A percentile compares a stretch with the other conserved stretches of the same genome.
Conservation (phyloP, 208 protist species). For the Zelonia costaricensis region DNA sequence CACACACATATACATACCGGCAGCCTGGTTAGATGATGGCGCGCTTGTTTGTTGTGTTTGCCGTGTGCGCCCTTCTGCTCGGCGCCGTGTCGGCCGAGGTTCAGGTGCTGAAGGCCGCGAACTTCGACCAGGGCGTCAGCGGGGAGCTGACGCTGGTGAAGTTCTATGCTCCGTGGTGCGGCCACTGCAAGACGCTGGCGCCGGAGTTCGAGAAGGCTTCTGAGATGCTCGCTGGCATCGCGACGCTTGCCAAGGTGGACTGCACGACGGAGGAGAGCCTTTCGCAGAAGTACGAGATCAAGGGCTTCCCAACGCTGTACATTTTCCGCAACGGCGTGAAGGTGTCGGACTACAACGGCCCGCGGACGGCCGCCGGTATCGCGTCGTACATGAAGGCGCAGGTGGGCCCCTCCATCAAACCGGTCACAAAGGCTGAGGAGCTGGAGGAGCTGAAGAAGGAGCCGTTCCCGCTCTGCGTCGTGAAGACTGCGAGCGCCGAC, state of each 20-base stretch:
- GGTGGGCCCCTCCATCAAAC: conserved; percentile 41
- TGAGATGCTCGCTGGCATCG: conserved; percentile 46
- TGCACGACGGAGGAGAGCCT: conserved; percentile 77
- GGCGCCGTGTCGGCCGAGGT: conserved; percentile 46
- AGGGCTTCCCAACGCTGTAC: conserved; percentile 83
- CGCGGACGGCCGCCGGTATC: conserved; percentile 58
- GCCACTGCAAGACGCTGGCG: conserved; percentile 94
- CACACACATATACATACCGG: too few relatives aligned
- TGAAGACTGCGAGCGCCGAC: conserved; percentile 46
- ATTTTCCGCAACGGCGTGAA: conserved; percentile 82
- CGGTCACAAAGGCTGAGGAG: conserved; percentile 38
- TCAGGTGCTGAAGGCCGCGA: conserved; percentile 43
- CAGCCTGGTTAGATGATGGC: conserved; percentile 6
- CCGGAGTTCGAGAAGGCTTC: conserved; percentile 86
- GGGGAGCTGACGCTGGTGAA: conserved; percentile 83
- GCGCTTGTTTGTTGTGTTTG: conserved; percentile 6
- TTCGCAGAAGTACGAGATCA: conserved; percentile 54
- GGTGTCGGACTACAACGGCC: conserved; percentile 62
- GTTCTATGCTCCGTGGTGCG: conserved; percentile 96
- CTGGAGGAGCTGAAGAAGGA: conserved; percentile 69
- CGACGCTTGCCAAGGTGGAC: conserved; percentile 78
- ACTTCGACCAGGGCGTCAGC: conserved; percentile 67
- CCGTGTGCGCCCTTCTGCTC: conserved; percentile 18
- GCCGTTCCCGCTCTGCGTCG: conserved; percentile 41
- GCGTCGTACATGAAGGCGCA: conserved; percentile 63